Evolutionary conservation across 257 asterid species (phyloP).

Genomic region (Ajuga chamaepitys): DNA sequence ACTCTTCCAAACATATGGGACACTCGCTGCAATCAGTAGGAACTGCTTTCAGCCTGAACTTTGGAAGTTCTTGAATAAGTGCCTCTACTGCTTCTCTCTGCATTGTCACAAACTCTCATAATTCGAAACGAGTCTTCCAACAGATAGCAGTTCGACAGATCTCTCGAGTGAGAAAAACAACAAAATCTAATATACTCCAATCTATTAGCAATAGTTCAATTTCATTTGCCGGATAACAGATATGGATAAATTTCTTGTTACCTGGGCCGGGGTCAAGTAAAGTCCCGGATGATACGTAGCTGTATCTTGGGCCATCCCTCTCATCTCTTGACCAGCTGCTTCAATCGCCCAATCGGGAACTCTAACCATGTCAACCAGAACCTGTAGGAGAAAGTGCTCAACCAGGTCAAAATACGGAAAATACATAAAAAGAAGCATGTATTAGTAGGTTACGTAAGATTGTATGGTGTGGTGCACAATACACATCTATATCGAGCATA

Average conservation of each 20-base stretch:
- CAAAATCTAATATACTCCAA: too few species aligned
- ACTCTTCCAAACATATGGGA: conserved; percentile 93
- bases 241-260: conserved; percentile 6
- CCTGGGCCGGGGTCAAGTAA: conserved; percentile 93
- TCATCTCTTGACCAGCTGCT: conserved; percentile 97
- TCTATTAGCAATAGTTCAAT: neutral
- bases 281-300: conserved; percentile 86
- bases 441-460: neutral
- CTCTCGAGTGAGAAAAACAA: too few species aligned
- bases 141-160: too few species aligned
- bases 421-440: too few species aligned
- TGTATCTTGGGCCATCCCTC: conserved; percentile 94
- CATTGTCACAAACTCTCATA: neutral
- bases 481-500: too few species aligned
- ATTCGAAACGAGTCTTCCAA: too few species aligned
- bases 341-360: conserved; percentile 98
- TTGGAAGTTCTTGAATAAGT: conserved; percentile 91
- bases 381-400: conserved; percentile 33
- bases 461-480: too few species aligned
- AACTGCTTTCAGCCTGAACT: conserved; percentile 80
- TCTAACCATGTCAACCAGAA: conserved; percentile 86
- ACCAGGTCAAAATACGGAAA: neutral
- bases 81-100: conserved; percentile 99
- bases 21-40: conserved; percentile 96
- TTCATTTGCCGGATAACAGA: neutral